Percentiles rank a stretch among this genome's conserved stretches.
These are phyloP conservation scores for Ustilago xerochloae DNA, from an alignment of 1,284 basidiomycete species.

Conservation along the genomic window DNA sequence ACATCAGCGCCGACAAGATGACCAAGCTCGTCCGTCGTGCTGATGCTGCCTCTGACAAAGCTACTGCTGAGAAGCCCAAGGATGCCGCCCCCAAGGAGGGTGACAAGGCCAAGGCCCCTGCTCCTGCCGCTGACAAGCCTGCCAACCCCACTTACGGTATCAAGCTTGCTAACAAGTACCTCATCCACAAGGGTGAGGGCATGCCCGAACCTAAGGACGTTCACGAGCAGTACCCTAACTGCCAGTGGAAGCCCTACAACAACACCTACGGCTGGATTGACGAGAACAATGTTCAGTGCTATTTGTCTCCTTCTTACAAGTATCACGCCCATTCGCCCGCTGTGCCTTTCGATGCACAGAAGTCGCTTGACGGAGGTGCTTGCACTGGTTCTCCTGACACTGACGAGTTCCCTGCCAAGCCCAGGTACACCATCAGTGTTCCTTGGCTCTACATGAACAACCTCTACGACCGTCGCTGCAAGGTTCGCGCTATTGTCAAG, in stretches of 20 bases:
- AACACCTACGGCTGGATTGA: slow-evolving; percentile 16
- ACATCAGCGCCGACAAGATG: slow-evolving; percentile 15
- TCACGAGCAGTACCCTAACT: slow-evolving; percentile 6
- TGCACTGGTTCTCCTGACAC: slow-evolving; percentile 26
- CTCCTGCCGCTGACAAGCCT: neutral
- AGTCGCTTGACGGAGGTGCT: slow-evolving; percentile 3
- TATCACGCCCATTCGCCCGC: slow-evolving; percentile 34
- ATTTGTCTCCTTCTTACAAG: slow-evolving; percentile 31
- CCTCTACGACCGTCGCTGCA: slow-evolving; percentile 45
- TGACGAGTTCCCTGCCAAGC: slow-evolving; percentile 9
- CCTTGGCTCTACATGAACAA: slow-evolving; percentile 46
- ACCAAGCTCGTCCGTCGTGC: slow-evolving; percentile 33
- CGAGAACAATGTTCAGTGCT: slow-evolving; percentile 36
- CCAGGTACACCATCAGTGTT: slow-evolving; percentile 25
- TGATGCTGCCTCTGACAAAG: neutral
- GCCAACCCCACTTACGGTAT: slow-evolving; percentile 22
- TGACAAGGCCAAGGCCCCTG: too few species aligned
- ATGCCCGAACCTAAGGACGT: slow-evolving; percentile 26
- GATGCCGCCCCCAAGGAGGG: too few species aligned
- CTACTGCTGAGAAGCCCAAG: too few species aligned
- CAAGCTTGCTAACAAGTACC: slow-evolving; percentile 15
- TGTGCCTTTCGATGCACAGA: slow-evolving; percentile 3
- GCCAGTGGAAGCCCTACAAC: slow-evolving; percentile 25
- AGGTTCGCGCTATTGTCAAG: slow-evolving; percentile 45
- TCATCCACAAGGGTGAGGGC: slow-evolving; percentile 1